Percentiles rank a stretch among this genome's conserved stretches.
Evolutionary conservation across 2,329 filamentous ascomycete genomes (phyloP).

Genomic region (Tolypocladium guangdongense): DNA sequence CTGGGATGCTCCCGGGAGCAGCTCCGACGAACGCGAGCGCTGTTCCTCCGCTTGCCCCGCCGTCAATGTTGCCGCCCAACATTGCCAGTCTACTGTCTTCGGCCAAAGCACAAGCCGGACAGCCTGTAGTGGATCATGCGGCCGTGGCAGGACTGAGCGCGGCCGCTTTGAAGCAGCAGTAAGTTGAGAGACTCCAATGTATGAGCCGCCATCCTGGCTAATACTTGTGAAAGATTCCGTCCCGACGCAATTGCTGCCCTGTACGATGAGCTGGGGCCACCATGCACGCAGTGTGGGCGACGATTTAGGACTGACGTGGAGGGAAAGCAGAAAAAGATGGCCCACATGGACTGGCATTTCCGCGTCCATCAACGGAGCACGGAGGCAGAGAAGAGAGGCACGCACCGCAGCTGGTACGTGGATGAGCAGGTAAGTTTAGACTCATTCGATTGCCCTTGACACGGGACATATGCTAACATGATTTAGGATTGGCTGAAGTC

Average conservation of each 20-base stretch:
- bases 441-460: background rate
- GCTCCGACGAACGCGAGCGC: constrained; percentile 25
- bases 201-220: constrained; percentile 1
- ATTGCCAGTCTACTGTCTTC: constrained; percentile 25
- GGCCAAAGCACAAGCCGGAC: constrained; percentile 13
- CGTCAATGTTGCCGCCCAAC: constrained; percentile 21
- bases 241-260: constrained; percentile 63
- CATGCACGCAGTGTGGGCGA: constrained; percentile 84
- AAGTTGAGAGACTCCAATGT: constrained; percentile 21
- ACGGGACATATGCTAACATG: constrained; percentile 14
- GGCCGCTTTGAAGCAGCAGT: constrained; percentile 61
- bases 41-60: constrained; percentile 14
- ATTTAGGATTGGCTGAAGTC: constrained; percentile 79
- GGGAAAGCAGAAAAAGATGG: constrained; percentile 75
- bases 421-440: constrained; percentile 60
- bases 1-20: constrained; percentile 49
- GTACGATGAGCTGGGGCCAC: constrained; percentile 73
- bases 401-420: constrained; percentile 91
- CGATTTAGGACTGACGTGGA: constrained; percentile 70
- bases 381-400: constrained; percentile 74
- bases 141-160: constrained; percentile 43
- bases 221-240: constrained; percentile 44
- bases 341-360: constrained; percentile 98
- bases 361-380: constrained; percentile 80
- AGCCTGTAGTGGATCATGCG: background rate